Base-by-base conservation (phyloP, 129 eudicot species). In the Flaveria bidentis region DNA sequence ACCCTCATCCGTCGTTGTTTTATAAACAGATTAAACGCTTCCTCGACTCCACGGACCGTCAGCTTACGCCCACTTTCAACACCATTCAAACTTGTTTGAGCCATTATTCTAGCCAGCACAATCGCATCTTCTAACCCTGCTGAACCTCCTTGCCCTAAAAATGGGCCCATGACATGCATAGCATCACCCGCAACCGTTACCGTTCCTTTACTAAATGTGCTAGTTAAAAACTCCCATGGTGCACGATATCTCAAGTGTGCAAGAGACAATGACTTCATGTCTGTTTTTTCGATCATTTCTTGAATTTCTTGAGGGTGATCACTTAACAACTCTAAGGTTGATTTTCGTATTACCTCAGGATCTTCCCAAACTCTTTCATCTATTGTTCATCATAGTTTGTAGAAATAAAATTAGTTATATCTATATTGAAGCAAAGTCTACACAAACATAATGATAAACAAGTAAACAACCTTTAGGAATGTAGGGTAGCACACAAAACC, bases 71-170 rank as follows among this genome's bases (percentile, higher is more conserved):
- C 41, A 36, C 41, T 36, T 36, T 36, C 41, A 36, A 67, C 39
- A 77, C 49, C 60, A 30, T 30, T 39, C 46, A 53, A 15, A 55
- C 62, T 71, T 36, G 73, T 9, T 47, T 74, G 73, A 9, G 88
- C 74, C 78, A 90, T 58, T 55, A 66, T 76, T 75, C 96, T 78
- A 22, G 84, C 92, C 1, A 90, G 63, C 72, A 87, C 90, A 5
- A 90, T 42, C 1, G 92, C 88, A 77, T 90, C 96, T 85, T 90
- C 90, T 28, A 87, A 60, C 36, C 84, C 88, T 1, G 92, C 82
- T 1, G 92, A 85, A 26, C 92, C 96, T 57, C 92, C 96, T 63
- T 90, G 96, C 36, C 96, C 92, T 3, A 90, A 71, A 75, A 85
- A 87, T 0, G 92, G 96, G 39, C 88, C 87, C 96, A 90, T 90